Percentiles rank a stretch among this genome's conserved stretches.
Conservation (phyloP, 2,329 filamentous ascomycete genomes). For the Ophiostoma angusticollis region DNA sequence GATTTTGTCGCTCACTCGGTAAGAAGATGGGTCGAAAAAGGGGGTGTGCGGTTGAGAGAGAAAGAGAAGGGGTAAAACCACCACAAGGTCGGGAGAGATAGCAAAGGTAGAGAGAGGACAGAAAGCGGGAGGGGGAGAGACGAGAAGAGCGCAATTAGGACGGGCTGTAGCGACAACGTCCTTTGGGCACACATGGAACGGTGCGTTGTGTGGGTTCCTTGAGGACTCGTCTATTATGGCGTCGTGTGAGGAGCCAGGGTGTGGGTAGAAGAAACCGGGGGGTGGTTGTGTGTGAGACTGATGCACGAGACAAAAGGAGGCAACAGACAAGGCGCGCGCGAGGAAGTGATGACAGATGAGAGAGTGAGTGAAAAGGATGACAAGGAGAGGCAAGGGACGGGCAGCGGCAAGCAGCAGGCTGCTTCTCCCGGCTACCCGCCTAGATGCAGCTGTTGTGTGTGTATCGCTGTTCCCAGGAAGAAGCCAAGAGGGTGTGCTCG, state of each 20-base stretch:
- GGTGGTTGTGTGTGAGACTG: no score
- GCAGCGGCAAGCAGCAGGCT: slow-evolving; percentile 5
- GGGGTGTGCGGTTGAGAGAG: background rate
- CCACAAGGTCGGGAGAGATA: background rate
- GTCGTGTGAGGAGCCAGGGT: slow-evolving; percentile 4
- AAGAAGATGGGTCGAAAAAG: background rate
- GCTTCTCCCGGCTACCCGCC: slow-evolving; percentile 18
- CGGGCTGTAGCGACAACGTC: background rate
- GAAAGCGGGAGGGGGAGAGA: background rate
- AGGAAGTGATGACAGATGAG: background rate
- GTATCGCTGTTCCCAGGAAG: background rate
- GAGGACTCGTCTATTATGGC: slow-evolving; percentile 7
- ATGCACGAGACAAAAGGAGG: no score
- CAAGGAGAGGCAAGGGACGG: background rate
- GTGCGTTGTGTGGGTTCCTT: slow-evolving; percentile 3
- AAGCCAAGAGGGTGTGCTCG: slow-evolving; percentile 17
- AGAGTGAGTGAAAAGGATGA: no score
- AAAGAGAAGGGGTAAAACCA: background rate
- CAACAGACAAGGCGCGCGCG: background rate
- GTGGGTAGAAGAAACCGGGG: background rate
- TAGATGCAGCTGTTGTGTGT: slow-evolving; percentile 7
- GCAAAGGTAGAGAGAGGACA: background rate
- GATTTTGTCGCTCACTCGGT: background rate
- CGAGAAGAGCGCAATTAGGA: background rate
- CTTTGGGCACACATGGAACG: slow-evolving; percentile 5